Evolutionary conservation across 495 filamentous ascomycete species (phyloP).

Genomic region (Penicillium paradoxum): DNA sequence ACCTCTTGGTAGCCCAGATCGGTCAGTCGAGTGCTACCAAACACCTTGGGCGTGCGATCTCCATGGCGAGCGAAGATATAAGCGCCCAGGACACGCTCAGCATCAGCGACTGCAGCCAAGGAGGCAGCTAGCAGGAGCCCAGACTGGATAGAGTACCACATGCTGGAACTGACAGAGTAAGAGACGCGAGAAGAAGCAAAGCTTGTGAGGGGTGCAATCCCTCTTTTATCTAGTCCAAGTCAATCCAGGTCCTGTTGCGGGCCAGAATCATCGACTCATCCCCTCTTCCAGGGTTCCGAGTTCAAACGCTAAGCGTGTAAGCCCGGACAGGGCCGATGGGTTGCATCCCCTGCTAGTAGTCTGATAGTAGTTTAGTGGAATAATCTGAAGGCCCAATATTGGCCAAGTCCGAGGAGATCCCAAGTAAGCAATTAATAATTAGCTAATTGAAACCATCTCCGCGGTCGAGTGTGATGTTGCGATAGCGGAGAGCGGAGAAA

Average conservation of each 20-base stretch:
- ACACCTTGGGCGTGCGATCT: conserved; percentile 54
- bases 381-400: not conserved
- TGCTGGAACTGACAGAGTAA: conserved; percentile 8
- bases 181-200: conserved; percentile 1
- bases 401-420: conserved; percentile 4
- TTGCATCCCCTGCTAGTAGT: no score
- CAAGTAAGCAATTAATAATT: conserved; percentile 1
- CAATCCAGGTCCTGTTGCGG: not conserved
- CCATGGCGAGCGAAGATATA: conserved; percentile 64
- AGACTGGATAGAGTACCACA: conserved; percentile 31
- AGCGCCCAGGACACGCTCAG: conserved; percentile 56
- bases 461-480: conserved; percentile 2
- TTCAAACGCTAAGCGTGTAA: not conserved
- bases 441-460: conserved; percentile 19
- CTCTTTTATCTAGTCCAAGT: not conserved
- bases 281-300: not conserved
- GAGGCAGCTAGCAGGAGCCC: conserved; percentile 30
- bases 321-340: not conserved
- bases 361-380: not conserved
- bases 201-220: not conserved
- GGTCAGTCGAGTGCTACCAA: conserved; percentile 51
- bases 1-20: conserved; percentile 58
- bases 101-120: conserved; percentile 38
- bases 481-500: conserved; percentile 11
- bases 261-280: not conserved